phyloP scores from a whole-genome alignment of 2,329 filamentous ascomycete species.

The Pseudogymnoascus destructans region DNA sequence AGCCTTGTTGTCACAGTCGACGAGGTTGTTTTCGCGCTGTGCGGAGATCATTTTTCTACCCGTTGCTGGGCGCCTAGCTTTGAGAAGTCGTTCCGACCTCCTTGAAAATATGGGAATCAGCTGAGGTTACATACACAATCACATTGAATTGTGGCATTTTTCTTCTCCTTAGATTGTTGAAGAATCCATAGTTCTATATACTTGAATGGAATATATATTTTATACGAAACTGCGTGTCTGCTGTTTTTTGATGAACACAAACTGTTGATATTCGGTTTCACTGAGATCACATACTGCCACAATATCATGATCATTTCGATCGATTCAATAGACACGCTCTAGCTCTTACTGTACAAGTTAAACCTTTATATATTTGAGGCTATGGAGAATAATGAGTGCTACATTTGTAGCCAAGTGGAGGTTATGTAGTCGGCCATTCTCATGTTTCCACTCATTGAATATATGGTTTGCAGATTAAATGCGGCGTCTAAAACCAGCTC shows the following conservation, averaged over 20 bases:
- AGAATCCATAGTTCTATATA: not conserved
- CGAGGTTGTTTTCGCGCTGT: slow-evolving; percentile 54
- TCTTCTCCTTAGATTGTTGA: not conserved
- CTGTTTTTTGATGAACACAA: not conserved
- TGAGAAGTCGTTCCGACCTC: slow-evolving; percentile 50
- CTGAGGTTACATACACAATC: slow-evolving; percentile 45
- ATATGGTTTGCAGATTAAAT: slow-evolving; percentile 59
- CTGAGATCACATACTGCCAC: not conserved
- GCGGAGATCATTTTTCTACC: slow-evolving; percentile 47
- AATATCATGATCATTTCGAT: not conserved
- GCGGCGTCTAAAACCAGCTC: slow-evolving; percentile 59
- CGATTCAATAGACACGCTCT: not conserved
- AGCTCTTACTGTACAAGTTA: not conserved
- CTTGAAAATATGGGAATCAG: slow-evolving; percentile 59
- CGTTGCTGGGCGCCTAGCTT: slow-evolving; percentile 61
- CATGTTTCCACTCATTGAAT: slow-evolving; percentile 49
- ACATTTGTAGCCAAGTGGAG: slow-evolving; percentile 37
- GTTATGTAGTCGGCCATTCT: slow-evolving; percentile 47
- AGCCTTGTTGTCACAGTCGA: slow-evolving; percentile 36
- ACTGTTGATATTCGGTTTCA: not conserved
- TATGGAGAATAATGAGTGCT: slow-evolving; percentile 27
- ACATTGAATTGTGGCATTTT: not conserved
- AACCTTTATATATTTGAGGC: not conserved
- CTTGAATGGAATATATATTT: not conserved
- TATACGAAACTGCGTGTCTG: not conserved